Conservation (phyloP, 352 stramenopile genomes). For the Pythium monospermum region DNA sequence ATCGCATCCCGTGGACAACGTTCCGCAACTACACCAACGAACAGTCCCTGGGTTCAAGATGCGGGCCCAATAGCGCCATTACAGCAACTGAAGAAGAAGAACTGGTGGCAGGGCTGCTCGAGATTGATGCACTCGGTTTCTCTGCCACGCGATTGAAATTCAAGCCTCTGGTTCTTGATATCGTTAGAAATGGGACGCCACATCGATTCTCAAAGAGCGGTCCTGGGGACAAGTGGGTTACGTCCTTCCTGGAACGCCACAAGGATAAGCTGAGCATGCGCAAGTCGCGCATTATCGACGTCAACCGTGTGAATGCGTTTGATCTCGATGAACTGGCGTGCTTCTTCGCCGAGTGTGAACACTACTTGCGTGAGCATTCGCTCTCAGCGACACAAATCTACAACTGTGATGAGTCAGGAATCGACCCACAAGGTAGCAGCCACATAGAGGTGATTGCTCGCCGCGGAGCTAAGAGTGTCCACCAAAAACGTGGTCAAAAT, state of each 20-base stretch:
- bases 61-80: neutral
- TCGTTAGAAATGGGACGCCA: neutral
- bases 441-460: neutral
- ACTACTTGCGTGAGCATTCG: neutral
- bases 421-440: neutral
- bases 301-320: neutral
- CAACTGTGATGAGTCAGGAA: conserved; percentile 10
- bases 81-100: neutral
- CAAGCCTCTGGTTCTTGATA: neutral
- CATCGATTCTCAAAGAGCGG: neutral
- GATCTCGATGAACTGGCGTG: neutral
- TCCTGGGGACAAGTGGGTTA: neutral
- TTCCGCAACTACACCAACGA: neutral
- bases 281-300: conserved; percentile 5
- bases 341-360: conserved; percentile 4
- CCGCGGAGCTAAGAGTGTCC: neutral
- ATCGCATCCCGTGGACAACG: neutral
- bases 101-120: neutral
- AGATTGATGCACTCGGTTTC: neutral
- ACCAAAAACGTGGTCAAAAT: conserved; percentile 1
- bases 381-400: neutral
- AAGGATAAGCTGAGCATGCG: neutral
- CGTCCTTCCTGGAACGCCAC: neutral
- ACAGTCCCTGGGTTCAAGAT: neutral
- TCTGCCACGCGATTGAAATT: neutral